A percentile compares a stretch with the other conserved stretches of the same genome.
phyloP scores from a whole-genome alignment of 2,329 filamentous ascomycete genomes.

The Trichoderma guizhouense region DNA sequence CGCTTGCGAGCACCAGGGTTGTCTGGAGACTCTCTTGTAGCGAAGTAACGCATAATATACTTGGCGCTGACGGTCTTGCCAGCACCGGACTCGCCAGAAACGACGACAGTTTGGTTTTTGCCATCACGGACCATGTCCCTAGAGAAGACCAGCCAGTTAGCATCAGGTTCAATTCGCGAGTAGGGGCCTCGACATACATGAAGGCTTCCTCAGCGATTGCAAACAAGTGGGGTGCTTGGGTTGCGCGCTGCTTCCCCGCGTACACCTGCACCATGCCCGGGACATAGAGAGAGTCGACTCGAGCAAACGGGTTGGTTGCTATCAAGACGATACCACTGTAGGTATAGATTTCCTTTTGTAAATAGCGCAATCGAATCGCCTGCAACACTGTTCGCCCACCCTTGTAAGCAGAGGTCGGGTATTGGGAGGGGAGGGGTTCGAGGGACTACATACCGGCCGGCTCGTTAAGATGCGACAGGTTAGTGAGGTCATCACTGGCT shows the following conservation, averaged over 20 bases:
- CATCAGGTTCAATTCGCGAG: background rate
- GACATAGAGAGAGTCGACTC: constrained; percentile 96
- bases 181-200: constrained; percentile 60
- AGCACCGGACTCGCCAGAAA: constrained; percentile 98
- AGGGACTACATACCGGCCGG: constrained; percentile 68
- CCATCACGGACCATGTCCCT: constrained; percentile 95
- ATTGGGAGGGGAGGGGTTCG: background rate
- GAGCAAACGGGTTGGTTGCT: constrained; percentile 95
- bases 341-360: constrained; percentile 99
- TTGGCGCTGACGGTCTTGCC: constrained; percentile 99
- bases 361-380: constrained; percentile 94
- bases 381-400: constrained; percentile 68
- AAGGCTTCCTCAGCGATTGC: constrained; percentile 99
- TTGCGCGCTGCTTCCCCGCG: constrained; percentile 91
- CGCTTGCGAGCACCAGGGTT: constrained; percentile 76
- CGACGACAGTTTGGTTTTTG: constrained; percentile 97
- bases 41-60: constrained; percentile 99
- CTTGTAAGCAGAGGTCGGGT: constrained; percentile 25
- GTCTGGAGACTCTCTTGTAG: constrained; percentile 90
- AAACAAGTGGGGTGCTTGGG: constrained; percentile 95
- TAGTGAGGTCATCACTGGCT: constrained; percentile 96
- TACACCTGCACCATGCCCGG: constrained; percentile 99
- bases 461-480: constrained; percentile 96
- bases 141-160: constrained; percentile 35
- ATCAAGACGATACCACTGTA: constrained; percentile 99